phyloP scores from a whole-genome alignment of 2,329 filamentous ascomycete species.

The Penicillium sp. region DNA sequence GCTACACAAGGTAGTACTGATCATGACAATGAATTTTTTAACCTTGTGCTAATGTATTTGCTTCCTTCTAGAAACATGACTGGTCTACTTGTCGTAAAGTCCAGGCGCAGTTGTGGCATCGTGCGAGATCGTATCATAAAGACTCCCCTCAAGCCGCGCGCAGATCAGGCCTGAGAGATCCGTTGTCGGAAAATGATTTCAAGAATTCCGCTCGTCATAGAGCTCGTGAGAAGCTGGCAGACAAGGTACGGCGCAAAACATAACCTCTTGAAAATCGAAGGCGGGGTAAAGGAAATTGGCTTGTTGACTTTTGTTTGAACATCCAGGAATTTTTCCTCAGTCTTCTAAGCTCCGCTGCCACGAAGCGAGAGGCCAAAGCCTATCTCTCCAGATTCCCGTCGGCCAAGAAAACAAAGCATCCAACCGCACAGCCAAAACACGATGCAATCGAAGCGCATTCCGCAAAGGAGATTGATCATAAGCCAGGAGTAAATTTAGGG shows the following conservation, averaged over 20 bases:
- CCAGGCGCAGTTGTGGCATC: slow-evolving; percentile 1
- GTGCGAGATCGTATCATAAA: slow-evolving; percentile 6
- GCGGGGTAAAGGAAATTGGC: not conserved
- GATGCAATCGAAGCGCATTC: slow-evolving; percentile 23
- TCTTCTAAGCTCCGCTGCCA: slow-evolving; percentile 81
- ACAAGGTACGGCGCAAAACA: slow-evolving; percentile 28
- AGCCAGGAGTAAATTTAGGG: slow-evolving; percentile 57
- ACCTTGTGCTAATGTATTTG: not conserved
- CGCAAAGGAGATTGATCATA: slow-evolving; percentile 26
- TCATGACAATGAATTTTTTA: not conserved
- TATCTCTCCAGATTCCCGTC: slow-evolving; percentile 82
- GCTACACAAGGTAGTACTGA: not conserved
- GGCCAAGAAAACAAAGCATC: slow-evolving; percentile 30
- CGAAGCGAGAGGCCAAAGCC: slow-evolving; percentile 85
- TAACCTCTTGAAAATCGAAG: not conserved
- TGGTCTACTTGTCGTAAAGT: not conserved
- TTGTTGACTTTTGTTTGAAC: not conserved
- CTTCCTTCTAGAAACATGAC: slow-evolving; percentile 7
- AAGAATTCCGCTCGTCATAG: slow-evolving; percentile 26
- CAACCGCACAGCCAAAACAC: slow-evolving; percentile 26
- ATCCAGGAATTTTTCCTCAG: slow-evolving; percentile 82
- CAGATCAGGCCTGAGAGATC: not conserved
- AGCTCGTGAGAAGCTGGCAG: slow-evolving; percentile 42
- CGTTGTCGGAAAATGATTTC: not conserved
- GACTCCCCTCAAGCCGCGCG: slow-evolving; percentile 4